Evolutionary conservation across 169 alveolate species (phyloP), one percentile per base, ranked within the genome.

Genomic region (Blepharisma undulans): DNA sequence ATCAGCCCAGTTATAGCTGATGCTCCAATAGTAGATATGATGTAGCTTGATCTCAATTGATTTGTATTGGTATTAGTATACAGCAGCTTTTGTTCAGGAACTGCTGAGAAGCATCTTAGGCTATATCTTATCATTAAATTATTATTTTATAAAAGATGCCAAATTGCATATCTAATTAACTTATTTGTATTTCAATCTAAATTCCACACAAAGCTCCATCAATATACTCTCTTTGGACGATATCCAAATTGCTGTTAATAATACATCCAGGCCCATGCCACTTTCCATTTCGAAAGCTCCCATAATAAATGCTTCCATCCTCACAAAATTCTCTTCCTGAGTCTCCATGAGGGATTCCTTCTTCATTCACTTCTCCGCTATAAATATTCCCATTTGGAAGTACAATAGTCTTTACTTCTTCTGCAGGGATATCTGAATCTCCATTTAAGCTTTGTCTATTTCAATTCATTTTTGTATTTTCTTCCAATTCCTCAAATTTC

Each of bases 231-330:
- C 33, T 36, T n/a, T 86, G 84, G 6, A 30, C 90, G 84, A 86
- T 86, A 72, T 86, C 90, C 25, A 86, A 36, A 59, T 86, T 66
- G n/a, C 84, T 60, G n/a, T 60, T 86, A 29, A 86, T 72, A 19
- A 86, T 86, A 72, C 80, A 66, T 6, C 90, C 90, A 1, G 34
- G 84, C 5, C 90, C 90, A 72, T 86, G 90, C 90, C 90, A 86
- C 61, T 86, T 86, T 0, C 90, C 90, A 72, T 27, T 36, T 5
- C 90, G 14, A 71, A 86, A 86, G n/a, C 90, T 66, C 72, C 90
- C 90, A 72, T 86, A 86, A 36, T 27, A 86, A 29, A 72, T 86
- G 66, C 82, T 86, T 66, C 90, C 90, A 72, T 86, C 90, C 72
- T 86, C 90, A 86, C 90, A 86, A 33, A 86, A 86, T 36, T 86